Evolutionary conservation across 1,284 basidiomycete genomes (phyloP), one percentile per base, ranked within the genome.

Genomic region (Rhodotorula sp.): DNA sequence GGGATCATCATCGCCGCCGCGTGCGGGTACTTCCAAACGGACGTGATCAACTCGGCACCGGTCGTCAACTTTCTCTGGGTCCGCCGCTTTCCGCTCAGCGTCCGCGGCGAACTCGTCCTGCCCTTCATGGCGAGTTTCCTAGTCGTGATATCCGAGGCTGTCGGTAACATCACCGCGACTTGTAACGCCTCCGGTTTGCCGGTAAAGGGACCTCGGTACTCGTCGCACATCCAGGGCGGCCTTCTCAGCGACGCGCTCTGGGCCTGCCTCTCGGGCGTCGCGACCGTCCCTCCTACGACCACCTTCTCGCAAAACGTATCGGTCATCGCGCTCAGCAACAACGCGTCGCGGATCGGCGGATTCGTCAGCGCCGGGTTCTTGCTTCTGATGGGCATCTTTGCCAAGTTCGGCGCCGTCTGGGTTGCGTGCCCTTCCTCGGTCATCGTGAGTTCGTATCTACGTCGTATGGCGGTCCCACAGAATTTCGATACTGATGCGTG

Each of bases 141-240:
- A 21, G 74, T 65, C n/a, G 59, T 67, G 60, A 34, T 78, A 69
- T 73, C 73, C 65, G 79, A 80, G 65, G 77, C 75, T 5, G 74
- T 80, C 19, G 79, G 79, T 0, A 79, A 80, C 64, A 75, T 80
- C 38, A 79, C 79, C 12, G 79, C 79, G 6, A 76, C 78, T 1
- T 75, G 73, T 14, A 75, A 77, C 45, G 78, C 76, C 5, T 72
- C 68, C 12, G 58, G 67, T 0, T 72, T 79, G 12, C 71, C 74
- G 18, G 77, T 80, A 19, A 71, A 75, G 8, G 78, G 77, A 0
- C 28, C 73, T 18, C 66, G 67, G 4, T 80, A 77, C 66, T 75
- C 77, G 45, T 34, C n/a, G 63, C 43, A 65, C 75, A 4, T 80
- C 49, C 68, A 76, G 59, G 79, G 79, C 45, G 79, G 77, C 54